Conservation (phyloP, 305 asterid genomes). For the Solanum aculeatissimum region DNA sequence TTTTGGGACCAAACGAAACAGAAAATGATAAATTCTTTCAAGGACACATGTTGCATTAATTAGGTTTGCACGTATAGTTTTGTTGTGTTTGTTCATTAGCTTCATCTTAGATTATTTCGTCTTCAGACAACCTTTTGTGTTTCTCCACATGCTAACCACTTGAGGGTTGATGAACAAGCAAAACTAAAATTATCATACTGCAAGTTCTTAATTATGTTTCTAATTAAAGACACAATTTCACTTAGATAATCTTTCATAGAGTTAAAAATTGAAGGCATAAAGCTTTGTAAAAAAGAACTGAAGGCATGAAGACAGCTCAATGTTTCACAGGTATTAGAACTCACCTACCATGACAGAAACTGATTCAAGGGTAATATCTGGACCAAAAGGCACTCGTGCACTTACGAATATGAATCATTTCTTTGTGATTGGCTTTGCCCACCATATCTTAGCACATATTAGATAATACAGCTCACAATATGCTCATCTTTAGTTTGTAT, state of each 20-base stretch:
- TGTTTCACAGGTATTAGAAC: not conserved
- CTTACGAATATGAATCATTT: not conserved
- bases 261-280: not conserved
- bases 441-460: not conserved
- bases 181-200: not conserved
- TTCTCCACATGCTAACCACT: not conserved
- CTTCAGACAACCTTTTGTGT: not conserved
- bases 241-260: not conserved
- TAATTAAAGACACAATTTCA: not conserved
- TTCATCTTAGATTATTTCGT: not conserved
- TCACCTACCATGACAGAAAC: not conserved
- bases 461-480: not conserved
- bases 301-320: not conserved
- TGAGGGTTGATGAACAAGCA: not conserved
- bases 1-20: not conserved
- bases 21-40: not conserved
- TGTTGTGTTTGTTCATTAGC: not conserved
- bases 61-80: not conserved
- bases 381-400: not conserved
- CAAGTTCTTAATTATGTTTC: not conserved
- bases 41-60: not conserved
- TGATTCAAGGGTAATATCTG: not conserved
- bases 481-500: not conserved
- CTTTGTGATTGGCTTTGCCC: not conserved
- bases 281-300: not conserved